Evolutionary conservation across 306 rosid species (phyloP).

Genomic region (Astragalus glycyphyllos): DNA sequence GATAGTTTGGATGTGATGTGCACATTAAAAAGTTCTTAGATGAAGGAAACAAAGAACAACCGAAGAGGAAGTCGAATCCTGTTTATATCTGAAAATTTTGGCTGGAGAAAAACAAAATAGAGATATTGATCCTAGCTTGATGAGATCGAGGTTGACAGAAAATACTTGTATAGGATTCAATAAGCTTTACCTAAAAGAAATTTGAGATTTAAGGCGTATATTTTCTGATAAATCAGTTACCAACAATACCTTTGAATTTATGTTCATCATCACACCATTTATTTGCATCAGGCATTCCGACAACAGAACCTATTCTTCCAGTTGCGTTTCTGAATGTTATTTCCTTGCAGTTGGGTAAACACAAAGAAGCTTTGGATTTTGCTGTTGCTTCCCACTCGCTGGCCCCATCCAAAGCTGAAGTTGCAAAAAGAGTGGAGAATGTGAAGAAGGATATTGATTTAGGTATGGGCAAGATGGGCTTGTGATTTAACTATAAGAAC

Average conservation of each 20-base stretch:
- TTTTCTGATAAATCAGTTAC: conserved; percentile 21
- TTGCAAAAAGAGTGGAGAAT: conserved; percentile 73
- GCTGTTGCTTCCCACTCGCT: conserved; percentile 70
- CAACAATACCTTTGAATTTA: conserved; percentile 2
- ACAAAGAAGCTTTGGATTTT: conserved; percentile 86
- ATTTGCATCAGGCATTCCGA: conserved; percentile 29
- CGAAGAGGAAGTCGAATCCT: conserved; percentile 4
- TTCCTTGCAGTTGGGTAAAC: conserved; percentile 77
- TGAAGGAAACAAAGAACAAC: conserved; percentile 18
- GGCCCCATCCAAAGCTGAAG: conserved; percentile 74
- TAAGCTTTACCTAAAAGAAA: neutral
- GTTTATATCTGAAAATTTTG: neutral
- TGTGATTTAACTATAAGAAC: conserved; percentile 20
- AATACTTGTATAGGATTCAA: conserved; percentile 19
- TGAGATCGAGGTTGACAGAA: conserved; percentile 9
- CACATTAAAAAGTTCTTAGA: neutral
- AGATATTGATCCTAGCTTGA: conserved; percentile 6
- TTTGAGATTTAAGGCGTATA: neutral
- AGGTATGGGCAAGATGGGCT: conserved; percentile 58
- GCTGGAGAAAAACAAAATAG: neutral
- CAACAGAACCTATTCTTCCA: conserved; percentile 25
- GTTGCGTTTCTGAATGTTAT: conserved; percentile 40
- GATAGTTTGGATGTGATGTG: neutral
- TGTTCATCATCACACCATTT: conserved; percentile 11
- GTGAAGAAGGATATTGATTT: conserved; percentile 74